A percentile compares a stretch with the other conserved stretches of the same genome.
These are phyloP conservation scores for Cladosporium cucumerinum DNA, from an alignment of 2,329 filamentous ascomycete species.

Conservation along the genomic window DNA sequence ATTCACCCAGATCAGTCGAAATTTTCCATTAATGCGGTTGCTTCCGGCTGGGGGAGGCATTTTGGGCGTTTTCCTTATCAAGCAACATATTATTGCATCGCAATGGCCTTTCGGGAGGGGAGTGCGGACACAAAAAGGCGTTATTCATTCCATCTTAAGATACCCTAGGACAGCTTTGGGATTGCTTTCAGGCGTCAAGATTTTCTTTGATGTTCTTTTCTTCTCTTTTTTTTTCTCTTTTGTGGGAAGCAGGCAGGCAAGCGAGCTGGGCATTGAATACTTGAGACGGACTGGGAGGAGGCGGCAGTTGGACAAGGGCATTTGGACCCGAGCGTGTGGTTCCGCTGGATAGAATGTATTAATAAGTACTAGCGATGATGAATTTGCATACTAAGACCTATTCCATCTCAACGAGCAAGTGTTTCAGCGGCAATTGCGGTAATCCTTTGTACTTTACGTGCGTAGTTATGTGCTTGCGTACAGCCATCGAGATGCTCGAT, in stretches of 20 bases:
- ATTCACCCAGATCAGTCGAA: background rate
- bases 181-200: conserved; percentile 1
- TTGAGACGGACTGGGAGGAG: background rate
- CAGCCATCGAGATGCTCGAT: background rate
- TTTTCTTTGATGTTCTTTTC: background rate
- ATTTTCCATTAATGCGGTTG: conserved; percentile 1
- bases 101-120: background rate
- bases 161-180: conserved; percentile 16
- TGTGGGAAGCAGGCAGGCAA: background rate
- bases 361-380: background rate
- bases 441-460: background rate
- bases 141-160: conserved; percentile 15
- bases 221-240: background rate
- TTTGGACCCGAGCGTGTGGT: conserved; percentile 3
- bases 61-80: conserved; percentile 6
- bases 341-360: conserved; percentile 9
- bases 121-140: conserved; percentile 10
- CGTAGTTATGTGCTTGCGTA: background rate
- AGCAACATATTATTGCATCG: background rate
- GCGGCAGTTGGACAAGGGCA: background rate
- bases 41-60: background rate
- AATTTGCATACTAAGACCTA: background rate
- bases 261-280: background rate
- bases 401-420: background rate
- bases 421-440: background rate